A percentile compares a stretch with the other conserved stretches of the same genome.
phyloP scores from a whole-genome alignment of 2,329 filamentous ascomycete species.

The Ceratocystis colombiana region DNA sequence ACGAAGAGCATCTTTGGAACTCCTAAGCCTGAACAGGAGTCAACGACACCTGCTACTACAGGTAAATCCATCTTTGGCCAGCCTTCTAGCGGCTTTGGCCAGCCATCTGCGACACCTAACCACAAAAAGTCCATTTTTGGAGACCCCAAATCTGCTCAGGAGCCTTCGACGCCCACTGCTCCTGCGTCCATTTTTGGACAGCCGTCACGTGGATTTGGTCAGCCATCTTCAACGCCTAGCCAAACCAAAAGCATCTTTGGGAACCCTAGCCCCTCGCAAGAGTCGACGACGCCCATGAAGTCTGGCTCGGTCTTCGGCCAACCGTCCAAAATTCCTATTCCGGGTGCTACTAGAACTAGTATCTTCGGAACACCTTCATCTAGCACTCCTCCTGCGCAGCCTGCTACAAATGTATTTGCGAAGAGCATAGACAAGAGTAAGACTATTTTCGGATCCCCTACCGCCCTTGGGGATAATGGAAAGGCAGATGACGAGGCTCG shows the following conservation, averaged over 20 bases:
- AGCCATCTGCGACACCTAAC: background rate
- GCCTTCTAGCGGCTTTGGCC: background rate
- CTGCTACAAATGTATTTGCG: constrained; percentile 20
- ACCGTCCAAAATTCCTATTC: constrained; percentile 12
- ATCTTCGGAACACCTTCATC: constrained; percentile 27
- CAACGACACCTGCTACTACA: constrained; percentile 11
- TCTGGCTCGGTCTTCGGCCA: background rate
- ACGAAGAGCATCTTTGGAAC: constrained; percentile 3
- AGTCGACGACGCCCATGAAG: constrained; percentile 5
- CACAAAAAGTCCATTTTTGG: constrained; percentile 23
- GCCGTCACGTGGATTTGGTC: background rate
- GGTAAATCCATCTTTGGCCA: constrained; percentile 12
- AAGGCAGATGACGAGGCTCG: background rate
- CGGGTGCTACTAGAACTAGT: constrained; percentile 20
- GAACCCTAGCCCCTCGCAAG: constrained; percentile 11
- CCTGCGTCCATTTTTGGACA: background rate
- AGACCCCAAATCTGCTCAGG: background rate
- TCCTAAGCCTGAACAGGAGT: background rate
- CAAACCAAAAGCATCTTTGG: constrained; percentile 18
- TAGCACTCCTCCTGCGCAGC: constrained; percentile 5
- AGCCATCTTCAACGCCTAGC: constrained; percentile 9
- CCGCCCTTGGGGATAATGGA: background rate
- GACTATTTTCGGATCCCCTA: constrained; percentile 3
- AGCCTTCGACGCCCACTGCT: background rate
- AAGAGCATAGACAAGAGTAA: constrained; percentile 23